A percentile compares a stretch with the other conserved stretches of the same genome.
These are phyloP conservation scores for Ilex paraguariensis DNA, from an alignment of 305 asterid species.

Conservation along the genomic window DNA sequence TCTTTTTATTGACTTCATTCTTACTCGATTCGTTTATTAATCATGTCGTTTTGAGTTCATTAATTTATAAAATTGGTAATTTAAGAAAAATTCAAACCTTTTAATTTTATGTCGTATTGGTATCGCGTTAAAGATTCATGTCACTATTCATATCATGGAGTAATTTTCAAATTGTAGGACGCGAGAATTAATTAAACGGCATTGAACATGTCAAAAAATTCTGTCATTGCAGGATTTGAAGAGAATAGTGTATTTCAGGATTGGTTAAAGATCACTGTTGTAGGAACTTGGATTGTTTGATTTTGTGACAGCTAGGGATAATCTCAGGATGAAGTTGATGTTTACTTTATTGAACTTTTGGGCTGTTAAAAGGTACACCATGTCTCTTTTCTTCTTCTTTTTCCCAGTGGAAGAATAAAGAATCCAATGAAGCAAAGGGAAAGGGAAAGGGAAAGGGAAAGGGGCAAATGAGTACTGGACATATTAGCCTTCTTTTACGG, in stretches of 20 bases:
- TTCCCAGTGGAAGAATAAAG: constrained; percentile 22
- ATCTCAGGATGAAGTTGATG: background rate
- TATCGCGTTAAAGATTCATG: too few species aligned
- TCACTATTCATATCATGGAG: too few species aligned
- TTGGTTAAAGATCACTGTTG: background rate
- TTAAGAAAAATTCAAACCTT: too few species aligned
- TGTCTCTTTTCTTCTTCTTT: constrained; percentile 10
- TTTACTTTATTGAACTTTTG: constrained; percentile 11
- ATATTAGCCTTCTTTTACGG: background rate
- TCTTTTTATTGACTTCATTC: too few species aligned
- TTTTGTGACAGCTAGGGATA: background rate
- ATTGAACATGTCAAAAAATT: background rate
- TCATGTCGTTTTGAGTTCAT: too few species aligned
- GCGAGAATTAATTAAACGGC: constrained; percentile 5
- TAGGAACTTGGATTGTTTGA: background rate
- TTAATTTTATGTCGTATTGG: too few species aligned
- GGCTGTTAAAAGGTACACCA: constrained; percentile 5
- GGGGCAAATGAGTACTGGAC: background rate
- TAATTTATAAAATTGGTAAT: too few species aligned
- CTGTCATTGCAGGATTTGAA: background rate
- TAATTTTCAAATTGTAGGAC: background rate
- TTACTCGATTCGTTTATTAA: too few species aligned
- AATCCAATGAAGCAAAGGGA: constrained; percentile 12
- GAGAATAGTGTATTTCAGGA: too few species aligned
- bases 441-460: too few species aligned